These are phyloP conservation scores for Solanum lycopersicoides DNA, from an alignment of 257 asterid genomes.

Conservation along the genomic window DNA sequence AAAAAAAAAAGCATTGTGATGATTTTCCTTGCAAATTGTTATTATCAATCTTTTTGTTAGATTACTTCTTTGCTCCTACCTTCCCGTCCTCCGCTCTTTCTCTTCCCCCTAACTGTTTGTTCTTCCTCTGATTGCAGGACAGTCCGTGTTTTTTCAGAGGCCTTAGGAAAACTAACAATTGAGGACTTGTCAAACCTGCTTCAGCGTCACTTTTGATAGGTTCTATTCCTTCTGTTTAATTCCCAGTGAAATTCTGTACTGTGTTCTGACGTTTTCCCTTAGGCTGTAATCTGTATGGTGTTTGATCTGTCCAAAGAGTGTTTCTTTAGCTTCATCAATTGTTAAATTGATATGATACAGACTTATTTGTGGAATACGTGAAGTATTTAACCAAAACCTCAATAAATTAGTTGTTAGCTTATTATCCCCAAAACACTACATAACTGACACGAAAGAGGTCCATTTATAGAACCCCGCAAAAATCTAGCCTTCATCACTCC, in stretches of 20 bases:
- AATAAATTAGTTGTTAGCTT: not conserved
- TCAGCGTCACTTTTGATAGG: not conserved
- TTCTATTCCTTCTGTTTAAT: not conserved
- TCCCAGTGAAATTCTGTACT: not conserved
- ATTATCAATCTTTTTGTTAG: not conserved
- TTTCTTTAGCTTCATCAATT: not conserved
- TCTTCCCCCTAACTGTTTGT: not conserved
- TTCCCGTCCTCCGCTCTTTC: not conserved
- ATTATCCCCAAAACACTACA: not conserved
- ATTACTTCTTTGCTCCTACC: not conserved
- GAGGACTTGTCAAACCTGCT: slow-evolving; percentile 61
- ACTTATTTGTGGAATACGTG: not conserved
- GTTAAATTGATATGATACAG: not conserved
- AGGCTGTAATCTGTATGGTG: not conserved
- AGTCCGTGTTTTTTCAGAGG: slow-evolving; percentile 72
- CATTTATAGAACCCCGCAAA: too few relatives aligned
- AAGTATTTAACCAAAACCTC: not conserved
- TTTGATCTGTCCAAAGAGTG: not conserved
- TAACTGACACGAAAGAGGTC: not conserved
- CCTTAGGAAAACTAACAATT: slow-evolving; percentile 60
- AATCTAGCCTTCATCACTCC: too few relatives aligned
- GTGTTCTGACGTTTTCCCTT: not conserved
- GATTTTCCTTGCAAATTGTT: not conserved
- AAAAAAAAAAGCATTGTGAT: not conserved
- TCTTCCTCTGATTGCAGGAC: slow-evolving; percentile 35